These are phyloP conservation scores for Pseudozyma thailandica DNA, from an alignment of 1,284 basidiomycete genomes.

Conservation along the genomic window DNA sequence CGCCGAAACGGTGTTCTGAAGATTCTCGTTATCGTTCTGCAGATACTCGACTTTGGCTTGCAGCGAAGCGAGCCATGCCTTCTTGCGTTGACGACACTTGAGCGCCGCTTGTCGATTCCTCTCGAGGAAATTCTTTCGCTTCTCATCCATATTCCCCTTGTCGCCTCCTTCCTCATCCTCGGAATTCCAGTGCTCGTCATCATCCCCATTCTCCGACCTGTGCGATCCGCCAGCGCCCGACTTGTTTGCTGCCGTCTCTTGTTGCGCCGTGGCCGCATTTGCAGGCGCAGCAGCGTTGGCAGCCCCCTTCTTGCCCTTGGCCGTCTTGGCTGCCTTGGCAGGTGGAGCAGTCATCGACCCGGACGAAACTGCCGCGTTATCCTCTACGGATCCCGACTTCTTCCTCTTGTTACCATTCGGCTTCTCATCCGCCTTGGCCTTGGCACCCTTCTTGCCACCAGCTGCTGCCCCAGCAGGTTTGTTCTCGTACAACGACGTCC, in stretches of 20 bases:
- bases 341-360: slow-evolving; percentile 19
- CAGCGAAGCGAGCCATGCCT: slow-evolving; percentile 92
- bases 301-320: slow-evolving; percentile 69
- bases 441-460: slow-evolving; percentile 13
- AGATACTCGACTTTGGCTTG: slow-evolving; percentile 93
- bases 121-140: slow-evolving; percentile 66
- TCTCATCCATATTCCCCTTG: slow-evolving; percentile 67
- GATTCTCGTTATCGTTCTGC: slow-evolving; percentile 90
- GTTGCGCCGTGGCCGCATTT: slow-evolving; percentile 2
- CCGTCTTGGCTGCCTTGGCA: slow-evolving; percentile 48
- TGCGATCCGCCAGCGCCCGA: slow-evolving; percentile 5
- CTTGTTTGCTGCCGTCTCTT: slow-evolving; percentile 62
- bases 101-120: slow-evolving; percentile 77
- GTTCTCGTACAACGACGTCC: slow-evolving; percentile 43
- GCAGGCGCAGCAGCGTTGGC: slow-evolving; percentile 20
- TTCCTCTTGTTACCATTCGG: slow-evolving; percentile 57
- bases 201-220: slow-evolving; percentile 69
- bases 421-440: slow-evolving; percentile 19
- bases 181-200: slow-evolving; percentile 40
- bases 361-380: slow-evolving; percentile 2
- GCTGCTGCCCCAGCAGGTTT: slow-evolving; percentile 24
- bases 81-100: slow-evolving; percentile 98
- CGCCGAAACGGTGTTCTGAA: slow-evolving; percentile 72
- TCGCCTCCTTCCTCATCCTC: slow-evolving; percentile 46
- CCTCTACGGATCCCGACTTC: slow-evolving; percentile 39